A percentile compares a stretch with the other conserved stretches of the same genome.
phyloP scores from a whole-genome alignment of 75 land plant genomes.

The Selaginella tamariscina region DNA sequence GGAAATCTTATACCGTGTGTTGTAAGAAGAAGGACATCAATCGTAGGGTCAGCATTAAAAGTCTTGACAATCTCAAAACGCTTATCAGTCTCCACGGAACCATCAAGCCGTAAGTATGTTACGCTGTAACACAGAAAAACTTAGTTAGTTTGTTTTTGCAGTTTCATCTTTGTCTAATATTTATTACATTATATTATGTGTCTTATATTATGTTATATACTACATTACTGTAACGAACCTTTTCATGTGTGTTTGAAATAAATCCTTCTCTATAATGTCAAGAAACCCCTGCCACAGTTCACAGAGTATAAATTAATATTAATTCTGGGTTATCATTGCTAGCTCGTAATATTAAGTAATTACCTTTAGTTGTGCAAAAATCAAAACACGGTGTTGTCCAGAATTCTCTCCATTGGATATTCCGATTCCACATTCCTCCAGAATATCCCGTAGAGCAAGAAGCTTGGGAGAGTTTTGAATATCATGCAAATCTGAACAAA shows the following conservation, averaged over 20 bases:
- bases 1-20: constrained; percentile 62
- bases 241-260: constrained; percentile 85
- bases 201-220: not conserved
- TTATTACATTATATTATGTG: not conserved
- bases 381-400: constrained; percentile 86
- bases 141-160: not conserved
- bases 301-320: no score
- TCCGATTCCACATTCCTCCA: constrained; percentile 96
- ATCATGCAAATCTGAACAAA: constrained; percentile 74
- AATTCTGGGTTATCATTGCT: not conserved
- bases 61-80: constrained; percentile 95
- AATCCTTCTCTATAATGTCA: constrained; percentile 92
- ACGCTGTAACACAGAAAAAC: constrained; percentile 39
- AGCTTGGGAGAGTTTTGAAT: constrained; percentile 89
- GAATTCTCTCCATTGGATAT: constrained; percentile 30
- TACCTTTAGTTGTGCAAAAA: constrained; percentile 81
- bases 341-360: not conserved
- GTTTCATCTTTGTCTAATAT: not conserved
- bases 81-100: constrained; percentile 77
- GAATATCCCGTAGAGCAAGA: constrained; percentile 83
- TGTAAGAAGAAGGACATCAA: constrained; percentile 87
- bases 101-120: constrained; percentile 90
- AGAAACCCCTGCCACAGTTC: constrained; percentile 59
- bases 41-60: constrained; percentile 96
- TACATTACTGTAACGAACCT: constrained; percentile 38